Conservation (phyloP, 495 filamentous ascomycete genomes). For the Penicillium longicatenatum region DNA sequence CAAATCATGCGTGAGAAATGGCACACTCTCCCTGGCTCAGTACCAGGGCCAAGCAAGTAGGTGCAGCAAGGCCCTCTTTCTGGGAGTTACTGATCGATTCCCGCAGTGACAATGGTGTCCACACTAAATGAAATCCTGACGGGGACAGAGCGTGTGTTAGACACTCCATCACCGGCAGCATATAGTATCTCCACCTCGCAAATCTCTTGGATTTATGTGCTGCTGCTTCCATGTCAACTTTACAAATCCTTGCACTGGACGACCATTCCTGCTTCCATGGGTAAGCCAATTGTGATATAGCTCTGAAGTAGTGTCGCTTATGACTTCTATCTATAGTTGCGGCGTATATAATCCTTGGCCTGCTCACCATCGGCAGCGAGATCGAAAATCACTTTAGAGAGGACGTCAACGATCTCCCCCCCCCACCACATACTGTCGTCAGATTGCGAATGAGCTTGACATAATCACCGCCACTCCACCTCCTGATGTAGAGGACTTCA, state of each 20-base stretch:
- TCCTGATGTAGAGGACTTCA: slow-evolving; percentile 59
- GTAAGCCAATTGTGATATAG: slow-evolving; percentile 32
- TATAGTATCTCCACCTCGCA: slow-evolving; percentile 86
- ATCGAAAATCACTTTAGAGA: slow-evolving; percentile 89
- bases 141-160: slow-evolving; percentile 78
- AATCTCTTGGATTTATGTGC: slow-evolving; percentile 85
- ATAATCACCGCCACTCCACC: slow-evolving; percentile 63
- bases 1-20: slow-evolving; percentile 56
- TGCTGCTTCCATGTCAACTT: slow-evolving; percentile 84
- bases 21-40: slow-evolving; percentile 52
- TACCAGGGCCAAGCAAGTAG: slow-evolving; percentile 49
- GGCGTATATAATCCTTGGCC: slow-evolving; percentile 88
- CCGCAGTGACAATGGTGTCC: slow-evolving; percentile 37
- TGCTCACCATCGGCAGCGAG: slow-evolving; percentile 81
- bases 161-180: slow-evolving; percentile 80
- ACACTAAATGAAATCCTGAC: slow-evolving; percentile 72
- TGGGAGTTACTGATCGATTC: slow-evolving; percentile 2
- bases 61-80: slow-evolving; percentile 9
- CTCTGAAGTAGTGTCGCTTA: background rate
- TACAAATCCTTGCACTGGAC: slow-evolving; percentile 63
- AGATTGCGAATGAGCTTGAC: slow-evolving; percentile 72
- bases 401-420: slow-evolving; percentile 88
- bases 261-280: slow-evolving; percentile 82
- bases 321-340: slow-evolving; percentile 44
- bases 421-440: slow-evolving; percentile 73